Evolutionary conservation across 345 rosid genomes (phyloP), one percentile per base, ranked within the genome.

Genomic region (Hibiscus mutabilis): DNA sequence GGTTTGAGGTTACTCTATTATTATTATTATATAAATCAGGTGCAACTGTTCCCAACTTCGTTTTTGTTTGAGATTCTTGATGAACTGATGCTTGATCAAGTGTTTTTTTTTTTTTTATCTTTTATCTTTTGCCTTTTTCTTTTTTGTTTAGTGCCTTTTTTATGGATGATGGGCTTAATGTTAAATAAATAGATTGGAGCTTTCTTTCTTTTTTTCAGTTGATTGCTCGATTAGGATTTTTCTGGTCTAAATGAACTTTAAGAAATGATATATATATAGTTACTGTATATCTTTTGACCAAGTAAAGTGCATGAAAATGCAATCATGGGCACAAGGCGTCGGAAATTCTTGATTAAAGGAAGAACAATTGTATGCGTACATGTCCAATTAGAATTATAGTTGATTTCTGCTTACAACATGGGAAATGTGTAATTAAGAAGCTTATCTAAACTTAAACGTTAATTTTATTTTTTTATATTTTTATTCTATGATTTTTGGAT

Each of bases 41-140:
- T 51, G 60, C 60, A 68, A 51, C 60, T 68, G 29, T 68, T 53
- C 56, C 9, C 60, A 52, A 58, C 71, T 29, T 5, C 47, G 35
- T 52, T 66, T 25, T 19, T 25, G 57, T 47, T 47, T 25, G 22
- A 47, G 57, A 46, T 47, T 66, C 22, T 24, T 66, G 13, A 25
- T 46, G 70, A 47, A 46, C 55, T 31, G 56, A 25, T 66, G 70
- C 70, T 66, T 47, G 22, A 46, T 24, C 35, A 68, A 31, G 46
- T 52, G 46, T 68, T 52, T 53, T 27, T 16, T 29, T 51, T 68
- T n/a, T 9, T 49, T 67, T 5, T 25, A 25, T 5, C 16, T 67
- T 10, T 51, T 3, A 3, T 11, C 3, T 65, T 61, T 14, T 61
- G 2, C 2, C 3, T 35, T 27, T 46, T 19, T 12, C 6, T 1